Percentiles rank a stretch among this genome's conserved stretches.
Conservation (phyloP, 805 yeast species). For the Wickerhamomyces bisporus region DNA sequence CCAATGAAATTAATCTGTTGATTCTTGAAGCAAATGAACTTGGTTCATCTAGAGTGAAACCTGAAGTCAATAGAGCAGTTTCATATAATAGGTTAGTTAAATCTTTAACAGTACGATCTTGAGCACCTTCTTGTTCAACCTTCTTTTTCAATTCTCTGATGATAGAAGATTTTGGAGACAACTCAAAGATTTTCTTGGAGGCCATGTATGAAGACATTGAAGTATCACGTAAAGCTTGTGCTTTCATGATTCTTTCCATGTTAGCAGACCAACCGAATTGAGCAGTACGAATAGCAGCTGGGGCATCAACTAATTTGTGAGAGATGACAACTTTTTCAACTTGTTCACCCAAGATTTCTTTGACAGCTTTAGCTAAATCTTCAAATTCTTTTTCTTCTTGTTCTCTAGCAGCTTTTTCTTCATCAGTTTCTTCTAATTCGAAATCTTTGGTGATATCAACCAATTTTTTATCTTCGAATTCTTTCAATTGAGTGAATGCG, state of each 20-base stretch:
- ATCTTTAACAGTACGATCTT: conserved; percentile 97
- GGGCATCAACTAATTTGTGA: conserved; percentile 94
- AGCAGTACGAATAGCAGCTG: conserved; percentile 99
- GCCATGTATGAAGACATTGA: conserved; percentile 99
- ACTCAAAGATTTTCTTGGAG: conserved; percentile 98
- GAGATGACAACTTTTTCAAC: conserved; percentile 99
- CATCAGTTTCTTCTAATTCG: conserved; percentile 97
- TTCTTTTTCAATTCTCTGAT: conserved; percentile 93
- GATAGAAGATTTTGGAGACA: conserved; percentile 94
- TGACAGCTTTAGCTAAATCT: conserved; percentile 90
- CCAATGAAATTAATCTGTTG: conserved; percentile 96
- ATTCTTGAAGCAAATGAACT: conserved; percentile 95
- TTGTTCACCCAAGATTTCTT: conserved; percentile 96
- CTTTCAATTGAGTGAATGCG: conserved; percentile 98
- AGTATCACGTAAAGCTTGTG: conserved; percentile 98
- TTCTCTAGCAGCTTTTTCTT: conserved; percentile 94
- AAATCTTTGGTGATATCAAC: conserved; percentile 99
- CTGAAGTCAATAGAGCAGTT: conserved; percentile 97
- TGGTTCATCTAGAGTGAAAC: conserved; percentile 99
- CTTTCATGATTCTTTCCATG: conserved; percentile 99
- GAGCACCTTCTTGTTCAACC: conserved; percentile 96
- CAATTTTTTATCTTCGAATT: conserved; percentile 97
- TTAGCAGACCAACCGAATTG: conserved; percentile 99
- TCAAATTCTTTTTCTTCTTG: conserved; percentile 88
- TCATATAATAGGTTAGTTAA: conserved; percentile 93